Evolutionary conservation across 768 basidiomycete species (phyloP).

Genomic region (Mycena maculata): DNA sequence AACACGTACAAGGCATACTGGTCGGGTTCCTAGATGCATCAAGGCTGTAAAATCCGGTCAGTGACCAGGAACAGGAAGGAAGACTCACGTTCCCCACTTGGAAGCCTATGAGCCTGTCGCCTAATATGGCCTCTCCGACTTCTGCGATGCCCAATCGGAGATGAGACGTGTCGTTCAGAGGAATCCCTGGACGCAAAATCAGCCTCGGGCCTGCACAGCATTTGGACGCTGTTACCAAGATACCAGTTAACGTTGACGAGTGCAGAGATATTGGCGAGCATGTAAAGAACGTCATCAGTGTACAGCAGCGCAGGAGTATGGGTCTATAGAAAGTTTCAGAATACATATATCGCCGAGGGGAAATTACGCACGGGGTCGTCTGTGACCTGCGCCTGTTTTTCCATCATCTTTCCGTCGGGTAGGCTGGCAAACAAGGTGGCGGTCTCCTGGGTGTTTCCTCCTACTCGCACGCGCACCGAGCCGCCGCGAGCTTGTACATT

Average conservation of each 20-base stretch:
- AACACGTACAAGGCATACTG: constrained; percentile 54
- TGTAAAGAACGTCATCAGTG: constrained; percentile 73
- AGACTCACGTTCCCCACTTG: constrained; percentile 83
- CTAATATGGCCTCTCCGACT: constrained; percentile 73
- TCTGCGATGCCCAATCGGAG: constrained; percentile 69
- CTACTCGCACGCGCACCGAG: constrained; percentile 65
- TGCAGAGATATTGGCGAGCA: constrained; percentile 71
- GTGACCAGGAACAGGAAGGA: too few species aligned
- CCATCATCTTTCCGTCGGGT: constrained; percentile 52
- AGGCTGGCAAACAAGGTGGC: constrained; percentile 56
- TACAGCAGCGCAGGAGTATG: constrained; percentile 76
- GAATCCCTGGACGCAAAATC: constrained; percentile 50
- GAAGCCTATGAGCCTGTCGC: constrained; percentile 72
- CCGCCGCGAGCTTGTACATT: constrained; percentile 69
- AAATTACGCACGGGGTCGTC: constrained; percentile 54
- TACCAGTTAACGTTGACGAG: constrained; percentile 77
- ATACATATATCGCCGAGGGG: background rate
- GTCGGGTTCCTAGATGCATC: too few species aligned
- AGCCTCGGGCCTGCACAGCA: background rate
- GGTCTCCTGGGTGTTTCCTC: constrained; percentile 77
- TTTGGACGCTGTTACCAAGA: constrained; percentile 50
- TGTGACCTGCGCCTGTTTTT: constrained; percentile 55
- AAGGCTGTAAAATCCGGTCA: too few species aligned
- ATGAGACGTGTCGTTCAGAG: constrained; percentile 74
- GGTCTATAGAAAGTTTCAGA: constrained; percentile 52